Conservation (phyloP, 129 eudicot genomes). For the Glebionis coronaria region DNA sequence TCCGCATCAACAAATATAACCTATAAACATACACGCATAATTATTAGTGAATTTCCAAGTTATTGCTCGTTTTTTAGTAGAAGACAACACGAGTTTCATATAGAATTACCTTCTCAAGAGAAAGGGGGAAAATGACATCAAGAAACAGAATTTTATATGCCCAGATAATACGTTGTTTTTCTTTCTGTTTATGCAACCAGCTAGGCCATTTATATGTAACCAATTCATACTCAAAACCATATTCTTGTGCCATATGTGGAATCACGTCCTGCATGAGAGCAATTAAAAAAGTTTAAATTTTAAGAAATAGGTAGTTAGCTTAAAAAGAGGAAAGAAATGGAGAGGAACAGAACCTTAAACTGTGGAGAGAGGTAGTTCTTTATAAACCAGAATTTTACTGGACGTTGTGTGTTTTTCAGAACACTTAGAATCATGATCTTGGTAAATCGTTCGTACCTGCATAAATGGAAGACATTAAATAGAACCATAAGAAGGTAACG, state of each 20-base stretch:
- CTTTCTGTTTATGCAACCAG: conserved; percentile 96
- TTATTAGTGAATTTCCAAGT: not conserved
- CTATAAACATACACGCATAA: conserved; percentile 33
- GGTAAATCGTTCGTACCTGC: conserved; percentile 85
- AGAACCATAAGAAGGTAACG: not conserved
- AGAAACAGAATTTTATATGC: conserved; percentile 94
- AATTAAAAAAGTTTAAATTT: not conserved
- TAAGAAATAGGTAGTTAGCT: not conserved
- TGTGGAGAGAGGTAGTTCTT: conserved; percentile 96
- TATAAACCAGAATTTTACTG: conserved; percentile 97
- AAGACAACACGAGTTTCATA: conserved; percentile 1
- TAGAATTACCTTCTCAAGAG: conserved; percentile 77
- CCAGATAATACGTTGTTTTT: conserved; percentile 96
- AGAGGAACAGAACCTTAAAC: conserved; percentile 62
- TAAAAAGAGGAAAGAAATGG: not conserved
- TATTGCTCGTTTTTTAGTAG: not conserved
- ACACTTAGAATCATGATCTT: conserved; percentile 95
- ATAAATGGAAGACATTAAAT: conserved; percentile 17
- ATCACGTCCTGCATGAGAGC: conserved; percentile 69
- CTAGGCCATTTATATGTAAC: conserved; percentile 98
- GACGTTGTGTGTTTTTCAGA: conserved; percentile 73
- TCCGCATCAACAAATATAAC: conserved; percentile 99
- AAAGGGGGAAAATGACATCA: conserved; percentile 97
- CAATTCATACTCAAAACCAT: conserved; percentile 91
- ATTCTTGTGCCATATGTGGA: conserved; percentile 92